Conservation (phyloP, 208 protist genomes). For the Herpetomonas samuelpessoai region DNA sequence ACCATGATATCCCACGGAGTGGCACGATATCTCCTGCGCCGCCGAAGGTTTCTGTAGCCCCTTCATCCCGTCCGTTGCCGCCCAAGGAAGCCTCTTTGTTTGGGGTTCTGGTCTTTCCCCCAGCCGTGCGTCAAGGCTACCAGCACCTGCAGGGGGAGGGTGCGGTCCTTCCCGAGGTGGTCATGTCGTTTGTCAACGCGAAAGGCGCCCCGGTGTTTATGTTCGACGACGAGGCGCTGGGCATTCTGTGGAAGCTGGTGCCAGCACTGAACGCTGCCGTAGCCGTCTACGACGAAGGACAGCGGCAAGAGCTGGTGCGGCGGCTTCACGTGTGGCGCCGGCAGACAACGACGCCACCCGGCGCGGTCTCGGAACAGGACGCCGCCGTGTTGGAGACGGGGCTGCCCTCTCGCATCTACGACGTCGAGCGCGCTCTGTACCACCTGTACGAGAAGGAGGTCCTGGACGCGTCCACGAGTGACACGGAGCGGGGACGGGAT, state of each 20-base stretch:
- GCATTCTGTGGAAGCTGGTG: conserved; percentile 21
- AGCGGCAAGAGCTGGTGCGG: conserved; percentile 13
- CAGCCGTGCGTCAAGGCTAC: not conserved
- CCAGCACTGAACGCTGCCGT: conserved; percentile 14
- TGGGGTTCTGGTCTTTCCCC: conserved; percentile 18
- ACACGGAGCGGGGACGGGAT: not conserved
- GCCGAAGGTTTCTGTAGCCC: no score
- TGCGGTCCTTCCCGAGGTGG: conserved; percentile 10
- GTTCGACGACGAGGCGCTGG: conserved; percentile 29
- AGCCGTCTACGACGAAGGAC: conserved; percentile 18
- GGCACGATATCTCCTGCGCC: no score
- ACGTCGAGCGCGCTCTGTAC: not conserved
- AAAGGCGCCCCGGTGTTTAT: conserved; percentile 16
- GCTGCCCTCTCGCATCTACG: not conserved
- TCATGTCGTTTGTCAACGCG: conserved; percentile 19
- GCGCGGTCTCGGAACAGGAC: not conserved
- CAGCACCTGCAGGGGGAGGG: not conserved
- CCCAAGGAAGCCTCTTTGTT: conserved; percentile 11
- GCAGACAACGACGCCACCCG: not conserved
- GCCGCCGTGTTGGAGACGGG: no score
- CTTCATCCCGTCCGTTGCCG: conserved; percentile 13
- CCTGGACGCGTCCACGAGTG: not conserved
- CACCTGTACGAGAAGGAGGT: not conserved
- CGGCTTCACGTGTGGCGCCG: not conserved
- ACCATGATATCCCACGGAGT: no score